phyloP scores from a whole-genome alignment of 768 basidiomycete genomes.

The Serendipita indica region DNA sequence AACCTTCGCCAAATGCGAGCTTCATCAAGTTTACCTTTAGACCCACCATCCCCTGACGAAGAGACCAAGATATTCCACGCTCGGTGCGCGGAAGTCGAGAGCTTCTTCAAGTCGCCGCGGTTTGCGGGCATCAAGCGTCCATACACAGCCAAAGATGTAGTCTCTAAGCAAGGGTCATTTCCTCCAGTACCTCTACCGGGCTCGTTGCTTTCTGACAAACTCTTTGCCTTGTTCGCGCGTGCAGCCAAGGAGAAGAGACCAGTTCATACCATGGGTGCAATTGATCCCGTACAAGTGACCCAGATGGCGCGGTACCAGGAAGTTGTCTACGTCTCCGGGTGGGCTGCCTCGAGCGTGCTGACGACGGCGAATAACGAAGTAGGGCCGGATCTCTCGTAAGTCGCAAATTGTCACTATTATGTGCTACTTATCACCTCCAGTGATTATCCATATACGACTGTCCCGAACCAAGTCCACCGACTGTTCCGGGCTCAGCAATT shows the following conservation, averaged over 20 bases:
- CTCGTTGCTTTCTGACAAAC: slow-evolving; percentile 70
- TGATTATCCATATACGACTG: slow-evolving; percentile 92
- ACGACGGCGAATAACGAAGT: slow-evolving; percentile 87
- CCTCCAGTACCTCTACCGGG: slow-evolving; percentile 64
- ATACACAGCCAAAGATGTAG: slow-evolving; percentile 67
- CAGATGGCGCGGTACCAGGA: slow-evolving; percentile 84
- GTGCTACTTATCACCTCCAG: slow-evolving; percentile 24
- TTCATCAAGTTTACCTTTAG: slow-evolving; percentile 30
- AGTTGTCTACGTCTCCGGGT: slow-evolving; percentile 83
- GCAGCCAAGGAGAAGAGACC: slow-evolving; percentile 51
- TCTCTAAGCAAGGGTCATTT: slow-evolving; percentile 76
- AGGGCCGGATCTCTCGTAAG: slow-evolving; percentile 76
- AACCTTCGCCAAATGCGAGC: neutral
- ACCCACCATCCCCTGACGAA: slow-evolving; percentile 40
- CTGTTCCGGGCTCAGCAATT: slow-evolving; percentile 83
- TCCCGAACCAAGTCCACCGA: slow-evolving; percentile 88
- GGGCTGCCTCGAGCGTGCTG: slow-evolving; percentile 74
- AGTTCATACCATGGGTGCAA: slow-evolving; percentile 82
- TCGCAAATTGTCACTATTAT: neutral
- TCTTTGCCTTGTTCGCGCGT: slow-evolving; percentile 51
- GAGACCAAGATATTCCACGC: slow-evolving; percentile 46
- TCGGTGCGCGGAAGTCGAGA: slow-evolving; percentile 46
- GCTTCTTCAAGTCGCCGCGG: slow-evolving; percentile 63
- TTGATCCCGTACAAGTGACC: slow-evolving; percentile 90
- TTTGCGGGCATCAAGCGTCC: slow-evolving; percentile 62